phyloP scores from a whole-genome alignment of 805 yeast genomes.

The Spathaspora boniae region DNA sequence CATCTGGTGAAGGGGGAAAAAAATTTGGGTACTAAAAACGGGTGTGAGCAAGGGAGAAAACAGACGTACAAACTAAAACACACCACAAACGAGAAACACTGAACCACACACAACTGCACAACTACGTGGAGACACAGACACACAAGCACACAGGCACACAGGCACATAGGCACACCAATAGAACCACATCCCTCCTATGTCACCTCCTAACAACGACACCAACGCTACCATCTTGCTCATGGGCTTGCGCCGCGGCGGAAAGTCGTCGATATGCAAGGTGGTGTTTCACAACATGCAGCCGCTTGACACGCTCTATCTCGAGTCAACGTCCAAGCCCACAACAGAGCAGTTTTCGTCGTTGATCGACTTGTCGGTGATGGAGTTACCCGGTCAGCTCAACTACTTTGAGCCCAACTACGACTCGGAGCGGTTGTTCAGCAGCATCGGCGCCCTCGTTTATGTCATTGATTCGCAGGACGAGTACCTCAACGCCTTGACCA shows the following conservation, averaged over 20 bases:
- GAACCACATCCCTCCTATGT: no score
- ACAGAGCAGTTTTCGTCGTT: conserved; percentile 79
- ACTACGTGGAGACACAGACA: no score
- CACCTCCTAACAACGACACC: no score
- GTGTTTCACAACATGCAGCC: conserved; percentile 97
- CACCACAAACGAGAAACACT: no score
- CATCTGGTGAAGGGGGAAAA: no score
- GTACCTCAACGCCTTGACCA: conserved; percentile 85
- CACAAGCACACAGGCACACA: no score
- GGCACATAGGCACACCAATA: no score
- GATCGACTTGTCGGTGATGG: conserved; percentile 86
- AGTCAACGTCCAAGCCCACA: conserved; percentile 85
- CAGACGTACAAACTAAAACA: no score
- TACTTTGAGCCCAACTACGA: conserved; percentile 84
- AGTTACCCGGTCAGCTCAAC: conserved; percentile 90
- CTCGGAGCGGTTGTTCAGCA: conserved; percentile 68
- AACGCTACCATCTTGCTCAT: conserved; percentile 81
- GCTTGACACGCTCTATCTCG: conserved; percentile 83
- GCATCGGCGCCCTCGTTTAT: conserved; percentile 87
- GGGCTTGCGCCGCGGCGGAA: conserved; percentile 91
- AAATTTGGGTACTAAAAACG: no score
- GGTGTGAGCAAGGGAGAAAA: no score
- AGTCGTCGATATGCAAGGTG: conserved; percentile 92
- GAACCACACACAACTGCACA: no score
- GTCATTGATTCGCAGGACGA: conserved; percentile 97